Base-by-base conservation (phyloP, 116 monocot species). In the Posidonia oceanica region DNA sequence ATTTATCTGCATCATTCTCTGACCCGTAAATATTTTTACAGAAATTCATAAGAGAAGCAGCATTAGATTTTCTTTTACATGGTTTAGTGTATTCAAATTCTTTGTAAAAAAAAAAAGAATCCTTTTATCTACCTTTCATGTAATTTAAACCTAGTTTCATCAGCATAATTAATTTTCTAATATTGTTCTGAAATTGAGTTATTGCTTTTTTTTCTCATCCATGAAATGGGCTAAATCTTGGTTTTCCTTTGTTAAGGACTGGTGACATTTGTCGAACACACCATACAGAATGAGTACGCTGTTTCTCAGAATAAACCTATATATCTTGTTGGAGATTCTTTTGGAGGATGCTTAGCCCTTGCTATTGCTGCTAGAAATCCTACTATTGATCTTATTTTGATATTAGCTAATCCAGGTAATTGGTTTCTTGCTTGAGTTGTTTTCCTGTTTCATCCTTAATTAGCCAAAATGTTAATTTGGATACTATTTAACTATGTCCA, bases 261-360 rank as follows among this genome's bases (percentile, higher is more conserved):
- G n/a, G 59, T 96, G 51, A 75, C 66, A 52, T 69, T 89, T 60
- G 87, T 97, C n/a, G 97, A 92, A 63, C 52, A 79, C 15, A 73
- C 87, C 39, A 72, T 90, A 62, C 85, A 78, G 67, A 14, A 76
- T 60, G 90, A 98, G 78, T 82, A 87, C 77, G 69, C 75, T 39
- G 18, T 69, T 52, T 80, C 78, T 59, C 87, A 81, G 73, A 79
- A 80, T 57, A 89, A 72, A 76, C 93, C 97, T 37, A 87, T 98
- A 73, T 97, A 89, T 75, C 77, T 97, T 71, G 36, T 98, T 74
- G 97, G 97, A 70, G 97, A 98, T 74, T 98, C 97, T 8, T 87
- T 98, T 77, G 97, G 97, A 65, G 89, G 97, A 69, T 92, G 93
- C 72, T 75, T 90, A 74, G 89, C 93, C 67, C 89, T 93, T 75